Conservation (phyloP, 1,284 basidiomycete genomes). For the Ustilago hordei region DNA sequence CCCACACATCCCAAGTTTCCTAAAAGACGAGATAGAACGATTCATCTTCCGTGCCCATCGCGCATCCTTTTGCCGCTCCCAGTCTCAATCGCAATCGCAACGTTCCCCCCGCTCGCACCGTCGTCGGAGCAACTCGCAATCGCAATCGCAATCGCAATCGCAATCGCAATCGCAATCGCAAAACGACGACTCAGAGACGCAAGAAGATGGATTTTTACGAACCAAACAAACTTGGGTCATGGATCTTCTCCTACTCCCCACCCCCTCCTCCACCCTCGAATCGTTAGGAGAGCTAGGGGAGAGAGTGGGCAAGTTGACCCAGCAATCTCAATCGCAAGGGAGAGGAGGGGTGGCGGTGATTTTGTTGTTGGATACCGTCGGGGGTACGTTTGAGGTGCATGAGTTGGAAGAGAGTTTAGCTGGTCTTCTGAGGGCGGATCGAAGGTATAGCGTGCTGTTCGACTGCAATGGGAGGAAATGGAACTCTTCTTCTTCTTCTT, state of each 20-base stretch:
- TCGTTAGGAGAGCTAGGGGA: not conserved
- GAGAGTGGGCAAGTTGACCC: constrained; percentile 5
- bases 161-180: constrained; percentile 3
- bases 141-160: constrained; percentile 10
- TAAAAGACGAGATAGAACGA: constrained; percentile 46
- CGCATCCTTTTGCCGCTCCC: not conserved
- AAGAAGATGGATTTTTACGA: constrained; percentile 41
- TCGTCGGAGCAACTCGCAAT: constrained; percentile 14
- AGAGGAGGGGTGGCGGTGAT: constrained; percentile 15
- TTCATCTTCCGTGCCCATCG: constrained; percentile 31
- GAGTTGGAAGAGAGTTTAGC: constrained; percentile 41
- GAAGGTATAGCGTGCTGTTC: constrained; percentile 22
- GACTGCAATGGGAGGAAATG: constrained; percentile 32
- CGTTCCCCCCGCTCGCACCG: not conserved
- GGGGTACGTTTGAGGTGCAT: constrained; percentile 43
- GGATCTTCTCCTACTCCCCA: constrained; percentile 31
- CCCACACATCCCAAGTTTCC: constrained; percentile 30
- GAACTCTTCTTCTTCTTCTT: not conserved
- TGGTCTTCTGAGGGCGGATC: constrained; percentile 17
- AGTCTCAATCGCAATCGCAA: constrained; percentile 12
- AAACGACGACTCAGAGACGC: constrained; percentile 46
- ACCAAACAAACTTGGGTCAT: constrained; percentile 45
- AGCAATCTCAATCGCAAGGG: constrained; percentile 11
- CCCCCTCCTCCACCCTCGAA: not conserved
- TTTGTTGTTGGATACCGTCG: constrained; percentile 29